A percentile compares a stretch with the other conserved stretches of the same genome.
Conservation (phyloP, 2,329 filamentous ascomycete genomes). For the Sclerotinia sclerotiorum region DNA sequence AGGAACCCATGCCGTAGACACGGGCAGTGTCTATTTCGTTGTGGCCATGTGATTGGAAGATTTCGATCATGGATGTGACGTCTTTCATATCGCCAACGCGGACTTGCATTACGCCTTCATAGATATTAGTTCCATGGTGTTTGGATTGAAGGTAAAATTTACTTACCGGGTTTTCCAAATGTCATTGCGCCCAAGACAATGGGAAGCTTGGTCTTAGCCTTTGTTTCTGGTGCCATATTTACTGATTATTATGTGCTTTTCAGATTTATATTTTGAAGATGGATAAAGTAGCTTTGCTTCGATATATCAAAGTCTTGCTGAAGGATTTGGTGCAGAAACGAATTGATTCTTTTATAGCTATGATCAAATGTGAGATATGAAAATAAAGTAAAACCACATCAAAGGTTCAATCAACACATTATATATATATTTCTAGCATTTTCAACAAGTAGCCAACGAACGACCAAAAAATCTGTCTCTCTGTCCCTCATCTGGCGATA, state of each 20-base stretch:
- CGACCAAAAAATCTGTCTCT: not conserved
- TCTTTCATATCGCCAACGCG: slow-evolving; percentile 45
- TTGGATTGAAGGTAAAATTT: not conserved
- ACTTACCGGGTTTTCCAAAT: slow-evolving; percentile 27
- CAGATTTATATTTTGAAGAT: not conserved
- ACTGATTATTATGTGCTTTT: not conserved
- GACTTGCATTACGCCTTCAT: slow-evolving; percentile 34
- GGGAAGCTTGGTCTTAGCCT: slow-evolving; percentile 11
- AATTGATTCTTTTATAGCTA: not conserved
- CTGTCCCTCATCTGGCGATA: not conserved
- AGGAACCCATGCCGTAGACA: slow-evolving; percentile 61
- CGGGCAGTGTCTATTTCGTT: slow-evolving; percentile 70
- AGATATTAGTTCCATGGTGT: not conserved
- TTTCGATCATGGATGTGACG: slow-evolving; percentile 60
- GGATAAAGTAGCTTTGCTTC: not conserved
- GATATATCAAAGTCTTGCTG: not conserved
- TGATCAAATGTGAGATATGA: not conserved
- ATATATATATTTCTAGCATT: not conserved
- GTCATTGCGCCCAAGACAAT: slow-evolving; percentile 36
- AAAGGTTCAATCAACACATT: not conserved
- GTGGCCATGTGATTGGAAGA: slow-evolving; percentile 65
- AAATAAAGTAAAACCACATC: not conserved
- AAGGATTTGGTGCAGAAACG: not conserved
- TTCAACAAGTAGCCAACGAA: not conserved
- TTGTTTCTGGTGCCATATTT: not conserved